Base-by-base conservation (phyloP, 805 yeast species). In the Wickerhamiella bombiphila region DNA sequence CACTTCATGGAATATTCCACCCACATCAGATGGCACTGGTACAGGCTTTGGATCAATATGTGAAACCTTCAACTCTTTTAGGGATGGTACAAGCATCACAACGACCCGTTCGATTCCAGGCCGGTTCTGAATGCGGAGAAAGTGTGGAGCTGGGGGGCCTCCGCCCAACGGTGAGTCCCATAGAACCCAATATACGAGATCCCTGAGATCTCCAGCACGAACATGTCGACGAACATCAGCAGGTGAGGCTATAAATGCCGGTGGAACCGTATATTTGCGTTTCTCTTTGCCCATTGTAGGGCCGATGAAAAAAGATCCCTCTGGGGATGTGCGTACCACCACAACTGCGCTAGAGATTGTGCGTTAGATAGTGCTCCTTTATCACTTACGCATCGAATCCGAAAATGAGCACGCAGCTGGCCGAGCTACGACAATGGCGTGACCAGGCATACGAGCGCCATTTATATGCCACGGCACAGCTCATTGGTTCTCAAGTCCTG, bases 361-460 rank as follows among this genome's bases (percentile, higher is more conserved):
- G 11, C 5, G 15, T 13, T 25, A 32, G 19, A 32, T 11, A 18
- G 14, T 32, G 9, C 9, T 15, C 11, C 2, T 29, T 4, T 9
- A 14, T 18, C 13, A 13, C 21, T 32, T 9, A 25, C 15, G 14
- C 34, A n/a, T n/a, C n/a, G n/a, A n/a, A n/a, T n/a, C n/a, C 7
- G n/a, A 26, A 8, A 5, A 45, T 45, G 49, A 26, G 6, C 20
- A 35, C 94, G 0, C 91, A 80, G 41, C 91, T 86, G 0, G 96
- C 88, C 45, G 74, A 76, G 47, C 66, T 91, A 25, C 61, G 97
- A 33, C 63, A 81, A 21, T 91, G 97, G 98, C 64, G 97, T 34
- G 93, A 85, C 45, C 94, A 85, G 53, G 93, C 98, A 0, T 57
- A 80, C 40, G 75, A 80, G 77, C 94, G 86, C 49, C 96, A 86